A percentile compares a stretch with the other conserved stretches of the same genome.
Conservation (phyloP, 331 rosid species). For the Erythrophleum ivorense region DNA sequence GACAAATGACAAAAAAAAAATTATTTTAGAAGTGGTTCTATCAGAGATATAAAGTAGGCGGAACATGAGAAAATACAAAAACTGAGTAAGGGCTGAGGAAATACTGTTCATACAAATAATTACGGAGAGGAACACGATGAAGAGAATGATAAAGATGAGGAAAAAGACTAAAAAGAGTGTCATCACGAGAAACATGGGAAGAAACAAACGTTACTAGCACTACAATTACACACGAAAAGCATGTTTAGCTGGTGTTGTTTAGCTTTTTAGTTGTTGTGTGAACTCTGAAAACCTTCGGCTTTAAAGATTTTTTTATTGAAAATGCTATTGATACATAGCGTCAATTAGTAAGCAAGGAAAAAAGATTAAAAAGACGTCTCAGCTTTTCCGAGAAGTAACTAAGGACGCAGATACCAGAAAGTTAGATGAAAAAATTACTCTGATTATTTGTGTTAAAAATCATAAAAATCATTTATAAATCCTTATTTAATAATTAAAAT, state of each 20-base stretch:
- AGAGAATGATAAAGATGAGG: slow-evolving; percentile 4
- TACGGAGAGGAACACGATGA: not conserved
- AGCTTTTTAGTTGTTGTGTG: not conserved
- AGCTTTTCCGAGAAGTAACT: too few species aligned
- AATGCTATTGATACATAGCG: too few species aligned
- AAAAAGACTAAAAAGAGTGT: not conserved
- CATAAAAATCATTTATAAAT: too few species aligned
- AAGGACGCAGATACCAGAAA: too few species aligned
- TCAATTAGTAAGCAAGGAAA: too few species aligned
- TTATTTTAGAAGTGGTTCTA: not conserved
- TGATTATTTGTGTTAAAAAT: too few species aligned
- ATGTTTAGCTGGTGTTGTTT: not conserved
- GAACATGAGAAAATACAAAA: slow-evolving; percentile 19
- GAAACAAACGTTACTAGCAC: slow-evolving; percentile 22
- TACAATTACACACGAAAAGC: not conserved
- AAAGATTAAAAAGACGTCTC: too few species aligned
- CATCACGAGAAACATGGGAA: slow-evolving; percentile 35
- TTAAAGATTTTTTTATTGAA: not conserved
- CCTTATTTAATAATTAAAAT: too few species aligned
- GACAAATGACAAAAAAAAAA: not conserved
- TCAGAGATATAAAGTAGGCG: not conserved
- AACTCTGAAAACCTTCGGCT: too few species aligned
- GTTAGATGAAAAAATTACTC: too few species aligned
- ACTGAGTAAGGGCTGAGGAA: not conserved
- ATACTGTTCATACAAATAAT: not conserved